phyloP scores from a whole-genome alignment of 768 basidiomycete species.

The Suillus plorans region DNA sequence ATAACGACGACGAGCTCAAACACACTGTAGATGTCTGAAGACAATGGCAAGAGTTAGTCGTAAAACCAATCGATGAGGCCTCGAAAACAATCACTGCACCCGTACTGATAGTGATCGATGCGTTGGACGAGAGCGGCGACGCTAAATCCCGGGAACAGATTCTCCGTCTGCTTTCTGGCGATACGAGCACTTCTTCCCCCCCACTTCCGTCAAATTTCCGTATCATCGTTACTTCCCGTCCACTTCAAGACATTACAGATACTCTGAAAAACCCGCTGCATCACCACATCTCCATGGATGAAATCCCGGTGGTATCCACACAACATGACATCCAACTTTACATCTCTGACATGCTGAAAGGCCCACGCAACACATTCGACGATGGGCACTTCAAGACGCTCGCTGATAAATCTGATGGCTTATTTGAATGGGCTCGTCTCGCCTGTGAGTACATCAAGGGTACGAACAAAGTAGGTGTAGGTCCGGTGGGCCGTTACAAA shows the following conservation, averaged over 20 bases:
- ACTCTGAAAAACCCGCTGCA: too few relatives aligned
- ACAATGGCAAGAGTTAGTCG: constrained; percentile 20
- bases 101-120: constrained; percentile 26
- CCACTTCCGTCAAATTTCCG: constrained; percentile 9
- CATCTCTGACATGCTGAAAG: too few relatives aligned
- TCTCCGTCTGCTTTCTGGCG: constrained; percentile 9
- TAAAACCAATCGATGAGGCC: constrained; percentile 11
- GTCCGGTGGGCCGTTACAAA: too few relatives aligned
- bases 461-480: too few relatives aligned
- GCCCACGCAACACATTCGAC: neutral
- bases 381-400: neutral
- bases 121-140: constrained; percentile 17
- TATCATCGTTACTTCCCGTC: constrained; percentile 18
- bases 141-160: constrained; percentile 8
- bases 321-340: too few relatives aligned
- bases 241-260: neutral
- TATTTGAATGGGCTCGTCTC: constrained; percentile 11
- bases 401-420: neutral
- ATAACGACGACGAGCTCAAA: neutral
- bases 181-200: neutral
- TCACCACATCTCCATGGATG: too few relatives aligned
- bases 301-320: too few relatives aligned
- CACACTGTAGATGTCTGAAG: neutral
- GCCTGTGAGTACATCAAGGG: constrained; percentile 12
- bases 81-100: constrained; percentile 15